phyloP scores from a whole-genome alignment of 2,329 filamentous ascomycete genomes.

The Dichotomopilus funicola region DNA sequence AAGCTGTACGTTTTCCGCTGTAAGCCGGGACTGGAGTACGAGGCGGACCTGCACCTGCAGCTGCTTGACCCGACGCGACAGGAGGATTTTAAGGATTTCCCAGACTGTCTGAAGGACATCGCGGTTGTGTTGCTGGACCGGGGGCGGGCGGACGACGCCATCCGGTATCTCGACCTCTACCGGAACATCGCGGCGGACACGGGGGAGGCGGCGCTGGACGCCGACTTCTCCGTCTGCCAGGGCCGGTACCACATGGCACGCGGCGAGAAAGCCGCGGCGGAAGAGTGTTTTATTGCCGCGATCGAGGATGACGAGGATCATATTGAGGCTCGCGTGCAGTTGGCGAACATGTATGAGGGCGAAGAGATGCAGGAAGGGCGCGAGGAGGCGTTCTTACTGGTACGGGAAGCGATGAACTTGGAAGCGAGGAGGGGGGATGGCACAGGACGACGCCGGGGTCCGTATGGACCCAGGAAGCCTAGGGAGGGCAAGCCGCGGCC shows the following conservation, averaged over 20 bases:
- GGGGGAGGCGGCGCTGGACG: slow-evolving; percentile 34
- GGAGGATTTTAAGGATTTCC: slow-evolving; percentile 56
- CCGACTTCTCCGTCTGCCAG: slow-evolving; percentile 47
- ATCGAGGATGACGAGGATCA: slow-evolving; percentile 65
- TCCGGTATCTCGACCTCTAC: slow-evolving; percentile 52
- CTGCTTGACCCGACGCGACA: slow-evolving; percentile 61
- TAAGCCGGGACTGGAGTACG: slow-evolving; percentile 57
- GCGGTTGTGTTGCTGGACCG: slow-evolving; percentile 42
- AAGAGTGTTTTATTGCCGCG: slow-evolving; percentile 69
- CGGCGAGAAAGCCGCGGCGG: slow-evolving; percentile 60
- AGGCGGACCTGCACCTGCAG: slow-evolving; percentile 66
- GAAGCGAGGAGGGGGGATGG: slow-evolving; percentile 36
- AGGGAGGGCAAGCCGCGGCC: slow-evolving; percentile 18
- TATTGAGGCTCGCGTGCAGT: slow-evolving; percentile 68
- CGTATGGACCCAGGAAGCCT: slow-evolving; percentile 22
- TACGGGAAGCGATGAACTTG: slow-evolving; percentile 66
- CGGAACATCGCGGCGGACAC: slow-evolving; percentile 41
- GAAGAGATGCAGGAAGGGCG: slow-evolving; percentile 50
- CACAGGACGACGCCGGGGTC: slow-evolving; percentile 20
- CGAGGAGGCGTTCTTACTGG: slow-evolving; percentile 69
- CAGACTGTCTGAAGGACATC: slow-evolving; percentile 70
- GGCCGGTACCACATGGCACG: slow-evolving; percentile 64
- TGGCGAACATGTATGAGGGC: slow-evolving; percentile 80
- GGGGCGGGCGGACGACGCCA: slow-evolving; percentile 35
- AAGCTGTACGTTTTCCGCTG: slow-evolving; percentile 82